Conservation (phyloP, 23 red algal genomes). For the Porphyridium purpureum region DNA sequence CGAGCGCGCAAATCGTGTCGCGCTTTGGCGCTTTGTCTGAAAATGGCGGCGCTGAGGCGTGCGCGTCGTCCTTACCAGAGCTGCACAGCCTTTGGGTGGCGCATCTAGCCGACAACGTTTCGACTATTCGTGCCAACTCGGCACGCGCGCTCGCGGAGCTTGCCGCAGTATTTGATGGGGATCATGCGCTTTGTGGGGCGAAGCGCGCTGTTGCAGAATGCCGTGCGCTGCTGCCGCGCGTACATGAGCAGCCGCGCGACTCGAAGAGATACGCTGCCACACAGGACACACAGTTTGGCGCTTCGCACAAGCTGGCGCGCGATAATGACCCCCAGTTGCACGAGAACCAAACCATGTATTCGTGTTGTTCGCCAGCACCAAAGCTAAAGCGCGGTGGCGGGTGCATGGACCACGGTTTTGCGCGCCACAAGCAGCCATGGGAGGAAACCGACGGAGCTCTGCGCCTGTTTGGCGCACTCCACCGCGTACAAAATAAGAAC, state of each 20-base stretch:
- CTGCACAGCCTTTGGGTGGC: conserved; percentile 7
- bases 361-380: conserved; percentile 81
- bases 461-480: not conserved
- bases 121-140: conserved; percentile 53
- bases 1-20: conserved; percentile 25
- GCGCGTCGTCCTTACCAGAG: too few relatives aligned
- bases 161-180: conserved; percentile 14
- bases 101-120: conserved; percentile 67
- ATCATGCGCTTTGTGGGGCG: conserved; percentile 17
- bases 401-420: conserved; percentile 2
- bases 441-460: conserved; percentile 29
- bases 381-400: conserved; percentile 40
- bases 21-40: too few relatives aligned
- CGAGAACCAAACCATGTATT: conserved; percentile 77
- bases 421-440: conserved; percentile 14
- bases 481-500: not conserved
- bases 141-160: conserved; percentile 41
- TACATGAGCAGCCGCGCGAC: conserved; percentile 10
- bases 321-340: conserved; percentile 64
- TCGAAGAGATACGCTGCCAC: not conserved
- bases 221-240: conserved; percentile 2
- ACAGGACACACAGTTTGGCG: conserved; percentile 18
- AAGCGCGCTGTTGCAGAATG: not conserved
- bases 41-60: too few relatives aligned
- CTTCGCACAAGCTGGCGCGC: conserved; percentile 36